phyloP scores from a whole-genome alignment of 169 alveolate genomes.

The Plasmodium ovale region DNA sequence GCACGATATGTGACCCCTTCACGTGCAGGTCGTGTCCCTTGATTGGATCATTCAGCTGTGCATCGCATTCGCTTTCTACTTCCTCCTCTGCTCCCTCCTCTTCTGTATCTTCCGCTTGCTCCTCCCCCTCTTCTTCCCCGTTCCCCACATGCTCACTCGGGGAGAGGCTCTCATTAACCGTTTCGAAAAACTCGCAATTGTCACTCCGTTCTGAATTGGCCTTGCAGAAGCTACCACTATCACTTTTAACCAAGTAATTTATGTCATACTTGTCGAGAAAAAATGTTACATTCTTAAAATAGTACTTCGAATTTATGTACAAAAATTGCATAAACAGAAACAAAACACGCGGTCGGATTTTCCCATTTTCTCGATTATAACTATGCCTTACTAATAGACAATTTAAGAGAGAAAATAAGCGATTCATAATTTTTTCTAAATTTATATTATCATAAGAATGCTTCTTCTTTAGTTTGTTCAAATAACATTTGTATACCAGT shows the following conservation, averaged over 20 bases:
- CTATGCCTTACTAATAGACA: conserved; percentile 47
- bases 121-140: not conserved
- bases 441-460: conserved; percentile 15
- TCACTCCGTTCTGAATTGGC: not conserved
- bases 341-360: conserved; percentile 12
- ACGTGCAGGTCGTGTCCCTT: too few relatives aligned
- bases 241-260: conserved; percentile 44
- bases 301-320: conserved; percentile 58
- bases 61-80: conserved; percentile 14
- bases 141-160: not conserved
- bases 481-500: conserved; percentile 43
- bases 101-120: not conserved
- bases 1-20: too few relatives aligned
- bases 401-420: conserved; percentile 27
- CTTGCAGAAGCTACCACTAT: not conserved
- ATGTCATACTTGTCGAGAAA: conserved; percentile 59
- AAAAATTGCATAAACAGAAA: conserved; percentile 51
- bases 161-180: not conserved
- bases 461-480: conserved; percentile 28
- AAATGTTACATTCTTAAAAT: conserved; percentile 36
- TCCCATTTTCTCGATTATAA: conserved; percentile 26
- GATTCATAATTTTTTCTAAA: conserved; percentile 34
- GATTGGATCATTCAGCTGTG: too few relatives aligned
- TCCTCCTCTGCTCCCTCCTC: conserved; percentile 1
- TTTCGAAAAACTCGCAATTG: not conserved